Conservation (phyloP, 2,329 filamentous ascomycete genomes). For the Aspergillus pseudonomiae region DNA sequence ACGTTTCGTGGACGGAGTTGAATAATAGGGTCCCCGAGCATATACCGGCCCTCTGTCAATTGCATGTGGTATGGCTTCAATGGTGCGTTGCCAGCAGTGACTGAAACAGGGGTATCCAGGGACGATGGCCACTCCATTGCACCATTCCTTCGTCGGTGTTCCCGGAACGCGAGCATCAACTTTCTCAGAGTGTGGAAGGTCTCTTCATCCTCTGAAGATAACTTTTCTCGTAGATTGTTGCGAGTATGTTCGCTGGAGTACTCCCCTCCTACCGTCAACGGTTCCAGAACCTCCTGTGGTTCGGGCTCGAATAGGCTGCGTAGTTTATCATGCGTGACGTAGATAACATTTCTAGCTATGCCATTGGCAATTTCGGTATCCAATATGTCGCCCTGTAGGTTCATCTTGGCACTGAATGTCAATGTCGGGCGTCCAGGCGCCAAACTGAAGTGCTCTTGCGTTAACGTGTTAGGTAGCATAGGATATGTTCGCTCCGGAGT, state of each 20-base stretch:
- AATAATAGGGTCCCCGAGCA: conserved; percentile 48
- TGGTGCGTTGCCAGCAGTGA: conserved; percentile 28
- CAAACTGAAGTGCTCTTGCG: conserved; percentile 58
- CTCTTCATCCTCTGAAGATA: conserved; percentile 38
- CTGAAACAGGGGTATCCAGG: conserved; percentile 24
- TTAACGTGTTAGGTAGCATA: conserved; percentile 58
- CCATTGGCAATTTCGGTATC: conserved; percentile 59
- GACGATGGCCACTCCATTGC: conserved; percentile 38
- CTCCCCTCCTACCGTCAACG: conserved; percentile 36
- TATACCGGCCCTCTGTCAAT: conserved; percentile 36
- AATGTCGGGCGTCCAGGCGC: conserved; percentile 57
- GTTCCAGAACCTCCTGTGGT: conserved; percentile 18
- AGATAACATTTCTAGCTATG: conserved; percentile 57
- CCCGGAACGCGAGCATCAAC: conserved; percentile 44
- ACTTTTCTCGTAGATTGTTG: conserved; percentile 27
- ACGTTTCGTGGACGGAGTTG: conserved; percentile 29
- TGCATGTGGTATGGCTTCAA: conserved; percentile 32
- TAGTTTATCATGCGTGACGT: conserved; percentile 52
- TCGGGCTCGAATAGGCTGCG: conserved; percentile 41
- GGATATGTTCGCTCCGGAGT: conserved; percentile 57
- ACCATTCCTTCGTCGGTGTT: conserved; percentile 41
- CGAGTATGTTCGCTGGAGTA: conserved; percentile 22
- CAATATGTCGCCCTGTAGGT: conserved; percentile 54
- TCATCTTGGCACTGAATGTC: conserved; percentile 63
- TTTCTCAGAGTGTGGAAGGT: conserved; percentile 39